These are phyloP conservation scores for Penicillium atrosanguineum DNA, from an alignment of 495 filamentous ascomycete genomes.

Conservation along the genomic window DNA sequence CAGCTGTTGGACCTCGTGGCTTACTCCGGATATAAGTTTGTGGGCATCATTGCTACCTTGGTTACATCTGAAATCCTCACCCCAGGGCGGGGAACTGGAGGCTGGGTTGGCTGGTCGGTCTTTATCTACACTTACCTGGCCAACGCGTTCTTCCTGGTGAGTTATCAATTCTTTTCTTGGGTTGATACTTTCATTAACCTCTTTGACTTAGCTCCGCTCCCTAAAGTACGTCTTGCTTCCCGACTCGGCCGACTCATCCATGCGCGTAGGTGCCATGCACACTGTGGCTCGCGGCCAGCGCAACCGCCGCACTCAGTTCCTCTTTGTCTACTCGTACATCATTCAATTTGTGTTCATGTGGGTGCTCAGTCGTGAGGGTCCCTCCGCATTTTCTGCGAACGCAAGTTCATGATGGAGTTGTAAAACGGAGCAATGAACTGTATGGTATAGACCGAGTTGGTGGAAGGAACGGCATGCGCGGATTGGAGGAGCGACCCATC, in stretches of 20 bases:
- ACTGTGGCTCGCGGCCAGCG: slow-evolving; percentile 79
- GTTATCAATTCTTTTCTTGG: slow-evolving; percentile 18
- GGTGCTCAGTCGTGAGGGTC: slow-evolving; percentile 67
- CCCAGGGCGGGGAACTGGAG: slow-evolving; percentile 72
- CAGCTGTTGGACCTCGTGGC: slow-evolving; percentile 92
- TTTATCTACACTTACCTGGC: slow-evolving; percentile 89
- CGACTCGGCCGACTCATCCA: slow-evolving; percentile 65
- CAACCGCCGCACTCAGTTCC: slow-evolving; percentile 88
- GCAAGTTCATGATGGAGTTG: slow-evolving; percentile 25
- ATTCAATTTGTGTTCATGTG: slow-evolving; percentile 96
- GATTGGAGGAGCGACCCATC: background rate
- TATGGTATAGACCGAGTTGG: slow-evolving; percentile 26
- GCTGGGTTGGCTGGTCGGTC: slow-evolving; percentile 83
- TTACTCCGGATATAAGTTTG: slow-evolving; percentile 98
- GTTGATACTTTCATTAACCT: slow-evolving; percentile 18
- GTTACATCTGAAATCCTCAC: slow-evolving; percentile 73
- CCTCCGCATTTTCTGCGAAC: slow-evolving; percentile 20
- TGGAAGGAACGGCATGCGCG: slow-evolving; percentile 4
- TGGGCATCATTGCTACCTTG: slow-evolving; percentile 87
- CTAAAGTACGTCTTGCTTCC: slow-evolving; percentile 94
- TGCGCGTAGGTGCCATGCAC: slow-evolving; percentile 65
- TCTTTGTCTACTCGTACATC: slow-evolving; percentile 92
- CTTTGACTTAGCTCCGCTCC: slow-evolving; percentile 74
- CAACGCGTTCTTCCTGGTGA: slow-evolving; percentile 93
- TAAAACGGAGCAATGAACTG: background rate